Evolutionary conservation across 2,329 filamentous ascomycete species (phyloP), one percentile per base, ranked within the genome.

Genomic region (Hymenoscyphus fraxineus): DNA sequence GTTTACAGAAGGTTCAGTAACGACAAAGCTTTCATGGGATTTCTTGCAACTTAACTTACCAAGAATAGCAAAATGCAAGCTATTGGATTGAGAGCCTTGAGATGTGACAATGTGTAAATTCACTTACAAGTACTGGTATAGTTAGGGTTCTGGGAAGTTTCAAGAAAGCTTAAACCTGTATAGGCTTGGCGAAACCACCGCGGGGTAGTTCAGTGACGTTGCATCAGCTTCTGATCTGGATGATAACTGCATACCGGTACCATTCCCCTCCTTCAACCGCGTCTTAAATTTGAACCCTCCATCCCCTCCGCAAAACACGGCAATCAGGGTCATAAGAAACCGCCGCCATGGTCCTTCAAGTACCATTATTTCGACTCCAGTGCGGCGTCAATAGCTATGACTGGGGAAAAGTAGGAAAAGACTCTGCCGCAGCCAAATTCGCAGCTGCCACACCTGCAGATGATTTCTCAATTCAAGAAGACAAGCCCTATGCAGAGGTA

Each of bases 321-420:
- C 10, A 54, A 10, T 54, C 47, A 3, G 19, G 10, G 9, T 22
- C 22, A 10, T 3, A 12, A 27, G 22, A 27, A 15, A 6, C 47
- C 10, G 5, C 5, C 47, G 47, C 47, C 47, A 54, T 54, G 47
- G 47, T 54, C 22, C 47, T 54, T 27, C 10, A 12, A 27, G 86
- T 95, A 67, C 93, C 94, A 73, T 81, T 98, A 61, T 84, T 97
- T 76, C 88, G 92, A 71, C 87, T 98, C 70, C 88, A 91, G 77
- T 93, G 91, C 80, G 95, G 94, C 75, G 92, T 96, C 75, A 98
- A 98, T 79, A 97, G 93, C 78, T 99, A 99, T 77, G 95, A 97
- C 81, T 99, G 95, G 95, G 95, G 94, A 70, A 99, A 99, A 83
- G 85, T 93, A 75, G 95, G 95, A 73, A 85, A 85, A 67, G 85